Evolutionary conservation across 805 yeast genomes (phyloP), one percentile per base, ranked within the genome.

Genomic region (Candida silvatica): DNA sequence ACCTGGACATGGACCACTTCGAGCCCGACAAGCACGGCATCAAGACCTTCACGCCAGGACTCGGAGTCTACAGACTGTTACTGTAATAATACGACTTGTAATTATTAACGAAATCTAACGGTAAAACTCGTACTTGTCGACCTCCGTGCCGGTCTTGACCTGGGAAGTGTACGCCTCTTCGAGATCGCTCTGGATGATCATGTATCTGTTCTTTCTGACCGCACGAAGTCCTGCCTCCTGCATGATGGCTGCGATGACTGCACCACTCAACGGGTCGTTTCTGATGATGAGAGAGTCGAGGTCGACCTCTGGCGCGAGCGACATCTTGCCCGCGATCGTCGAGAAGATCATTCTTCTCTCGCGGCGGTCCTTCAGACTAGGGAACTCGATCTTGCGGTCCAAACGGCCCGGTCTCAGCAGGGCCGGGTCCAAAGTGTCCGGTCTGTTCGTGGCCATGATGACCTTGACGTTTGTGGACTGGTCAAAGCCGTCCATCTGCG

Each of bases 191-290:
- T 92, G 97, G 53, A 94, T 68, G 46, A 92, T 94, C 62, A 92
- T 94, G 59, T 94, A 92, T 64, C 99, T 76, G 62, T 92, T 92
- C 67, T 90, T 92, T 67, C 99, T 82, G 31, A 92, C 97, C 2
- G 99, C 99, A 49, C 98, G 77, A 48, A 92, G 72, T 47, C 99
- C 99, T 20, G 99, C 99, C 64, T 94, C 99, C 71, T 92, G 99
- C 98, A 92, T 92, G 48, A 92, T 90, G 14, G 98, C 98, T 12
- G 99, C 97, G 55, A 92, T 92, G 38, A 90, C 74, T 9, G 95
- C 98, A 54, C 99, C 99, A 25, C 96, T 85, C 39, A 94, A 67
- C 27, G 98, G 95, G 58, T 92, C 98, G 56, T 92, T 92, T 61
- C 99, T 81, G 49, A 87, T 76, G 48, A 92, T 90, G 49, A 92